A percentile compares a stretch with the other conserved stretches of the same genome.
phyloP scores from a whole-genome alignment of 495 filamentous ascomycete genomes.

The Daldinia concentrica region DNA sequence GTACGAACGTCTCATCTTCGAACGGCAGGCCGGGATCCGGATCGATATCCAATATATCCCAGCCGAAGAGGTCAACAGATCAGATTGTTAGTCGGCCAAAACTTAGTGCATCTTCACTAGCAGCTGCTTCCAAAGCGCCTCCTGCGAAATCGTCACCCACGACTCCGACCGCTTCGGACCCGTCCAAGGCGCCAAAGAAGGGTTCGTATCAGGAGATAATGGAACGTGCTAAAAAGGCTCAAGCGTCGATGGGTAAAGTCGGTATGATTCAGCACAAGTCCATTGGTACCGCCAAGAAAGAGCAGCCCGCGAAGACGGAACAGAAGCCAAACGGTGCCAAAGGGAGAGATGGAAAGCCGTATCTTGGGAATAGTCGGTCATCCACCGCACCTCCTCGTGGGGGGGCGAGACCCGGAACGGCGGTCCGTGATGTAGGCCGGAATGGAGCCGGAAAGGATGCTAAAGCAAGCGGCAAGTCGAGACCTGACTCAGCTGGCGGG shows the following conservation, averaged over 20 bases:
- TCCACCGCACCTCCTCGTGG: conserved; percentile 35
- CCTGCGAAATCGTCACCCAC: conserved; percentile 41
- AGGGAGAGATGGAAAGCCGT: conserved; percentile 37
- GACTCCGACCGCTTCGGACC: conserved; percentile 37
- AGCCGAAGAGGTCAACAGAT: conserved; percentile 24
- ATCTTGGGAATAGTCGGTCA: conserved; percentile 39
- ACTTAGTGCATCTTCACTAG: conserved; percentile 21
- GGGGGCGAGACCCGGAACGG: conserved; percentile 29
- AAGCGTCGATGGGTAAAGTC: conserved; percentile 56
- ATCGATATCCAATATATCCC: conserved; percentile 22
- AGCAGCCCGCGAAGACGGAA: conserved; percentile 54
- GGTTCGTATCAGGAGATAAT: conserved; percentile 75
- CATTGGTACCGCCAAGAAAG: conserved; percentile 60
- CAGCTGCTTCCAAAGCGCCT: conserved; percentile 32
- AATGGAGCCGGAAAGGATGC: conserved; percentile 34
- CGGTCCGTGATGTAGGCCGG: conserved; percentile 29
- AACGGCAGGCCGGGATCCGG: conserved; percentile 32
- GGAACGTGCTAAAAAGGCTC: conserved; percentile 67
- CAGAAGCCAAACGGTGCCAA: conserved; percentile 35
- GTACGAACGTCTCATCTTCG: conserved; percentile 21
- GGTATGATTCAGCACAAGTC: conserved; percentile 66
- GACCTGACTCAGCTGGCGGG: conserved; percentile 24
- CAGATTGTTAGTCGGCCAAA: conserved; percentile 31
- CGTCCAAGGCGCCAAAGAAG: conserved; percentile 65
- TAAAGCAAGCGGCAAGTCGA: conserved; percentile 28